A percentile compares a stretch with the other conserved stretches of the same genome.
phyloP scores from a whole-genome alignment of 176 grass and related monocot species.

The Paspalum vaginatum region DNA sequence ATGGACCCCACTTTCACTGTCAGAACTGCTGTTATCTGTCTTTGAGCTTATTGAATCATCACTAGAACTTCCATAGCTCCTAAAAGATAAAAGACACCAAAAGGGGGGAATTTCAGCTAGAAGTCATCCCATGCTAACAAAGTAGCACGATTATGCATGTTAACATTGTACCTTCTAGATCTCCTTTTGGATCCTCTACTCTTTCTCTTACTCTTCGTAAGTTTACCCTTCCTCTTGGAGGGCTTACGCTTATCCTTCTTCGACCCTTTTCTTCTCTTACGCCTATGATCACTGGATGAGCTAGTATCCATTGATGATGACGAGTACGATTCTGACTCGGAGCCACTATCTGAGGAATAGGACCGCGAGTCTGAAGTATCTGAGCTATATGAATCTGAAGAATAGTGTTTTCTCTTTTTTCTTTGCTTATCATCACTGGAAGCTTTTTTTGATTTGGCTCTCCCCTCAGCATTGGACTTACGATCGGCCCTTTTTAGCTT shows the following conservation, averaged over 20 bases:
- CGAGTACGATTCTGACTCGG: slow-evolving; percentile 69
- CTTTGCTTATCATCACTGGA: slow-evolving; percentile 42
- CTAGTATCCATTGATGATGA: slow-evolving; percentile 67
- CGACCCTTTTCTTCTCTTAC: slow-evolving; percentile 73
- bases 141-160: slow-evolving; percentile 6
- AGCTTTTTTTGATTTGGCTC: slow-evolving; percentile 38
- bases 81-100: slow-evolving; percentile 36
- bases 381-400: slow-evolving; percentile 78
- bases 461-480: slow-evolving; percentile 46
- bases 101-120: slow-evolving; percentile 12
- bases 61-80: slow-evolving; percentile 60
- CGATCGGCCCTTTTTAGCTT: slow-evolving; percentile 45
- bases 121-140: slow-evolving; percentile 36
- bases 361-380: slow-evolving; percentile 68
- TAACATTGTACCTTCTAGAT: slow-evolving; percentile 55
- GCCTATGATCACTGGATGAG: slow-evolving; percentile 69
- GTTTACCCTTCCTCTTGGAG: slow-evolving; percentile 58
- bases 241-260: slow-evolving; percentile 59
- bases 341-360: slow-evolving; percentile 66
- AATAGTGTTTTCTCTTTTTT: slow-evolving; percentile 73
- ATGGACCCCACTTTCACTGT: slow-evolving; percentile 37
- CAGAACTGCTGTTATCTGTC: slow-evolving; percentile 52
- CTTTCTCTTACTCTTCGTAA: slow-evolving; percentile 51
- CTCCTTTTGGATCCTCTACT: slow-evolving; percentile 52
- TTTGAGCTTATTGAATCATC: slow-evolving; percentile 55